Evolutionary conservation across 805 yeast genomes (phyloP).

Genomic region (Maudiozyma turicensis): DNA sequence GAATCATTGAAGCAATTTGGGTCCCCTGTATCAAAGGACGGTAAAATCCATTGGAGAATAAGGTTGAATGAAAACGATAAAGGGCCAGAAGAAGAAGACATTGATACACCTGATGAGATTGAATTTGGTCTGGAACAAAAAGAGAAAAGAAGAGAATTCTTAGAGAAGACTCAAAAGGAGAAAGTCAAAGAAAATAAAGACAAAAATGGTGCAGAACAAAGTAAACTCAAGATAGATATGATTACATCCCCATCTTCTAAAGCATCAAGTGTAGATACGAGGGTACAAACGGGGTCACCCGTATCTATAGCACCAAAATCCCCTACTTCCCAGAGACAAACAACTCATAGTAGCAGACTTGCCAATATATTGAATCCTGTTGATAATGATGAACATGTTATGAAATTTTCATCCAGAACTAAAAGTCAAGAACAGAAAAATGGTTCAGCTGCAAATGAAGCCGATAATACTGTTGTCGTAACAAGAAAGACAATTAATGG

Average conservation of each 20-base stretch:
- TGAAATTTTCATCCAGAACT: neutral
- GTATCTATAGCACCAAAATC: neutral
- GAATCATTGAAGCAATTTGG: constrained; percentile 17
- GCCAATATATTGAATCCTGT: neutral
- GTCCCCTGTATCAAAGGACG: neutral
- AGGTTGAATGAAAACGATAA: constrained; percentile 8
- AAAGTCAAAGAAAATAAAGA: neutral
- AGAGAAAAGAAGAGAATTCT: constrained; percentile 19
- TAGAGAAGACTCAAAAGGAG: constrained; percentile 8
- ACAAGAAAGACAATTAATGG: neutral
- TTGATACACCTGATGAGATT: constrained; percentile 22
- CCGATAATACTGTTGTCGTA: too few relatives aligned
- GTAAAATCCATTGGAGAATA: neutral
- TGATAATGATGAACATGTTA: neutral
- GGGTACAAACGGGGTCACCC: neutral
- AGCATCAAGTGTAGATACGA: neutral
- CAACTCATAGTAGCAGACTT: neutral
- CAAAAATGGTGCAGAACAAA: constrained; percentile 1
- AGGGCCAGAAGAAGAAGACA: constrained; percentile 12
- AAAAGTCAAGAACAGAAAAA: neutral
- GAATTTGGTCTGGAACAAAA: constrained; percentile 22
- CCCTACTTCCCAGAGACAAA: neutral
- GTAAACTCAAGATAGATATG: neutral
- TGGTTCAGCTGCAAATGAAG: too few relatives aligned
- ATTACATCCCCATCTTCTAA: neutral